A percentile compares a stretch with the other conserved stretches of the same genome.
Conservation (phyloP, 441 rosid species). For the Cnidoscolus chayamansa region DNA sequence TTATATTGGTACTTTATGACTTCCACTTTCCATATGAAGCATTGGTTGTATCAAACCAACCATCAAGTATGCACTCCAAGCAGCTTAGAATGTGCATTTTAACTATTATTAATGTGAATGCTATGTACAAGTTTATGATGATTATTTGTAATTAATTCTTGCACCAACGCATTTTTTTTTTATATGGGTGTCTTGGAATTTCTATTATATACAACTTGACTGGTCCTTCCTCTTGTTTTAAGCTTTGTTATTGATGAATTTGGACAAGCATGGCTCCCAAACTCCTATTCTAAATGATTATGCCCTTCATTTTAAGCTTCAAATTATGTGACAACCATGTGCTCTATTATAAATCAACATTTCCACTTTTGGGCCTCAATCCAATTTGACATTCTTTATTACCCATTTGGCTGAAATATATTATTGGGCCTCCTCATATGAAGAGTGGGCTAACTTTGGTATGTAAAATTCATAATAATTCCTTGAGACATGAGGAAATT, state of each 20-base stretch:
- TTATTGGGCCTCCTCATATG: not conserved
- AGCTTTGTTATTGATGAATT: not conserved
- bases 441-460: not conserved
- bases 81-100: not conserved
- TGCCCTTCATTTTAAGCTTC: not conserved
- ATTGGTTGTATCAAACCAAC: not conserved
- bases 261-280: constrained; percentile 12
- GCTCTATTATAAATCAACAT: too few species aligned
- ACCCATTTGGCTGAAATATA: not conserved
- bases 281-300: constrained; percentile 11
- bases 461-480: too few species aligned
- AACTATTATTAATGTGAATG: not conserved
- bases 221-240: not conserved
- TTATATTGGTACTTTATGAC: not conserved
- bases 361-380: not conserved
- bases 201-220: not conserved
- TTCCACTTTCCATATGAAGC: constrained; percentile 3
- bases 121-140: not conserved
- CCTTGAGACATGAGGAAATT: too few species aligned
- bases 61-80: not conserved
- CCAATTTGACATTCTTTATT: too few species aligned
- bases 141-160: constrained; percentile 2
- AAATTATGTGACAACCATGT: not conserved
- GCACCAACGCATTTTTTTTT: too few species aligned
- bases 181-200: not conserved